Base-by-base conservation (phyloP, 257 asterid genomes). In the Oldenlandia corymbosa region DNA sequence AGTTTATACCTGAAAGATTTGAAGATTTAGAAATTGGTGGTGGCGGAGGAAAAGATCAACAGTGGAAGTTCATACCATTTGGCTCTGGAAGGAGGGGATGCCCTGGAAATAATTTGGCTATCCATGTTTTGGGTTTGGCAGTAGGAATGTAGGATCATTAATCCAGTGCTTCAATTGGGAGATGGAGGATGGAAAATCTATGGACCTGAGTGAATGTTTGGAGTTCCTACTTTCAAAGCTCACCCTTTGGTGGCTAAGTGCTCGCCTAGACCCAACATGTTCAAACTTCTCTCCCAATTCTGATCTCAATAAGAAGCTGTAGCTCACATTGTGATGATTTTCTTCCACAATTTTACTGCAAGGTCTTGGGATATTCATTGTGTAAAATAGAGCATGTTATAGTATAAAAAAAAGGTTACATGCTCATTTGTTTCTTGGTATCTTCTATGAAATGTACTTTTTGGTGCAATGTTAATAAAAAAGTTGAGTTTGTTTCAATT, bases 1-100 rank as follows among this genome's bases (percentile, higher is more conserved):
- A 60, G 45, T 92, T 92, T 55, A 73, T 75, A 53, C 98, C 98
- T 26, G 96, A 92, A n/a, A 81, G 95, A 27, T 92, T 88, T 26
- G 83, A 78, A 69, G 84, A 83, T 0, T 1, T 64, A 0, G 93
- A 87, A 21, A 78, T 77, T 51, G 77, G n/a, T n/a, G n/a, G n/a
- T n/a, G n/a, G n/a, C n/a, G n/a, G n/a, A n/a, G n/a, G n/a, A n/a
- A n/a, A n/a, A n/a, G n/a, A n/a, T n/a, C 75, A 46, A 79, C 66
- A 52, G 86, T 71, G 18, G 95, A 69, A 55, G 62, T 69, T 71
- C 31, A 54, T 83, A 74, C 86, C 92, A 5, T 84, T 87, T 24
- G 86, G 95, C 2, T 53, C 81, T 0, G 95, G 92, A 4, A 68
- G 95, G 17, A 76, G 95, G 55, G 65, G 90, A 1, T 87, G 95